These are phyloP conservation scores for Phialophora macrospora DNA, from an alignment of 2,329 filamentous ascomycete genomes.

Conservation along the genomic window DNA sequence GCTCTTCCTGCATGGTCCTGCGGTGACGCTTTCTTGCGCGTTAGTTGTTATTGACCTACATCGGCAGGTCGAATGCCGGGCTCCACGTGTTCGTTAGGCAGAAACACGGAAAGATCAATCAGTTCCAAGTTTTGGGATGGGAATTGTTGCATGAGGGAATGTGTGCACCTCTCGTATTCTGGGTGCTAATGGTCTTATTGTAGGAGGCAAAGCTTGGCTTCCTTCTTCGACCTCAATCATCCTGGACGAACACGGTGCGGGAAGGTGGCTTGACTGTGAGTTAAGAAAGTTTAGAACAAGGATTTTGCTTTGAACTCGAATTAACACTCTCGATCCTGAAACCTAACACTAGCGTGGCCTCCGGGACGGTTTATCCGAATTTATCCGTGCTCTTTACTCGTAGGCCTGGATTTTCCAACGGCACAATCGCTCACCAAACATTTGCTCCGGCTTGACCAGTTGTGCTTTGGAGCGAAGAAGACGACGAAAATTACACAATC, in stretches of 20 bases:
- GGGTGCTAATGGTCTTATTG: not conserved
- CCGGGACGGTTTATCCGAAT: slow-evolving; percentile 6
- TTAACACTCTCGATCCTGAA: not conserved
- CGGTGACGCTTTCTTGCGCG: too few relatives aligned
- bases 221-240: not conserved
- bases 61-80: too few relatives aligned
- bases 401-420: not conserved
- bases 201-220: not conserved
- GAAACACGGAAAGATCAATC: too few relatives aligned
- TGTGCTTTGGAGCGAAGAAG: not conserved
- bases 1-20: not conserved
- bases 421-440: not conserved
- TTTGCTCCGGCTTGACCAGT: not conserved
- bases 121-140: not conserved
- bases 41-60: not conserved
- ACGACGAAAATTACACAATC: not conserved
- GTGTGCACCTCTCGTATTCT: not conserved
- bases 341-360: slow-evolving; percentile 3
- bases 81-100: too few relatives aligned
- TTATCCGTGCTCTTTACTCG: not conserved
- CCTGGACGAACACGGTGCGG: too few relatives aligned
- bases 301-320: too few relatives aligned
- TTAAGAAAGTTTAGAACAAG: too few relatives aligned
- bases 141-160: not conserved
- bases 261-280: too few relatives aligned